A percentile compares a stretch with the other conserved stretches of the same genome.
phyloP scores from a whole-genome alignment of 768 basidiomycete genomes.

The Russula sp. region DNA sequence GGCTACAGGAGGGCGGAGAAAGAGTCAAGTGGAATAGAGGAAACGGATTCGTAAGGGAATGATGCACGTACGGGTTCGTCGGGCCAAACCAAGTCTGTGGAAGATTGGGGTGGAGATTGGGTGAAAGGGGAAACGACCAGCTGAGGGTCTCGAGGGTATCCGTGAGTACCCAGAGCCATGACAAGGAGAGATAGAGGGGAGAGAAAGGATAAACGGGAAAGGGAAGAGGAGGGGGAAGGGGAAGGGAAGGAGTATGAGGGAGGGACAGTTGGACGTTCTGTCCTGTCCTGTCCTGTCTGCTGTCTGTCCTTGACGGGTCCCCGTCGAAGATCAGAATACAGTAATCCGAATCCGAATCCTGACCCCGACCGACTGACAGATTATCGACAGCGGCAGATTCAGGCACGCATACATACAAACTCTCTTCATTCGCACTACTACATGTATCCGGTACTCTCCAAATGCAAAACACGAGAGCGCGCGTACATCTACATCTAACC shows the following conservation, averaged over 20 bases:
- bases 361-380: neutral
- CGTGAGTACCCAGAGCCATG: slow-evolving; percentile 18
- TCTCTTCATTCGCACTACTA: neutral
- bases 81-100: slow-evolving; percentile 1
- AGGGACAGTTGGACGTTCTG: neutral
- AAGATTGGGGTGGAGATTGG: slow-evolving; percentile 10
- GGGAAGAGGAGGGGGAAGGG: too few relatives aligned
- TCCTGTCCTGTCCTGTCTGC: too few relatives aligned
- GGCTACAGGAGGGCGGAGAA: slow-evolving; percentile 28
- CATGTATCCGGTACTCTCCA: neutral
- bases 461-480: neutral
- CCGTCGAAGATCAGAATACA: slow-evolving; percentile 6
- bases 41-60: neutral
- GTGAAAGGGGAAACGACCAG: neutral
- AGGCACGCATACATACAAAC: neutral
- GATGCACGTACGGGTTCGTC: slow-evolving; percentile 21
- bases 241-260: too few relatives aligned
- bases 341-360: neutral
- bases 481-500: neutral
- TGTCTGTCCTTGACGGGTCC: neutral
- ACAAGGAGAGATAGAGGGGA: neutral
- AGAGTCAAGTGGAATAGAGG: neutral
- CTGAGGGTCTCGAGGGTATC: slow-evolving; percentile 10
- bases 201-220: neutral
- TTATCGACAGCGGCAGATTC: slow-evolving; percentile 2